phyloP scores from a whole-genome alignment of 805 yeast species.

The Cyberlindnera maclurae region DNA sequence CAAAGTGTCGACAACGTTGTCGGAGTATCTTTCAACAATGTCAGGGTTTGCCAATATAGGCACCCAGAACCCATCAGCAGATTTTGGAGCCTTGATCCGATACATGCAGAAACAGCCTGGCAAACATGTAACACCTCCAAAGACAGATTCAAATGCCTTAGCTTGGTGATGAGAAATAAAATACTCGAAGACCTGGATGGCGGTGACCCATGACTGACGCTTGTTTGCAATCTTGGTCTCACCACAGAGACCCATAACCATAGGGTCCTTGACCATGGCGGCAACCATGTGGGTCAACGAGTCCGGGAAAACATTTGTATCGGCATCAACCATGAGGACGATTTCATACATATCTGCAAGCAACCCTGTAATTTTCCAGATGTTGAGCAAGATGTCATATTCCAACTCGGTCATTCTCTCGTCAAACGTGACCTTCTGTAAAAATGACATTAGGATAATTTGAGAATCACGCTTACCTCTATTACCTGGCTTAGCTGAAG shows the following conservation, averaged over 20 bases:
- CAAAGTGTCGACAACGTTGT: conserved; percentile 74
- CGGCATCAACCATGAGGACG: conserved; percentile 91
- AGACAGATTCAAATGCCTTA: conserved; percentile 90
- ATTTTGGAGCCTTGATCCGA: conserved; percentile 85
- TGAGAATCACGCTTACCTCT: conserved; percentile 97
- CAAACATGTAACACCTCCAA: conserved; percentile 90
- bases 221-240: conserved; percentile 90
- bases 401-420: conserved; percentile 93
- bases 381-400: conserved; percentile 62
- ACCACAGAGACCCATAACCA: conserved; percentile 89
- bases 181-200: conserved; percentile 90
- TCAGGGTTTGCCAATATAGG: conserved; percentile 91
- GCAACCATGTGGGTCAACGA: conserved; percentile 86
- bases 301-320: conserved; percentile 82
- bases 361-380: conserved; percentile 80
- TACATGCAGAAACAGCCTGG: conserved; percentile 96
- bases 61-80: conserved; percentile 77
- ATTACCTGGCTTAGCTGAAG: conserved; percentile 76
- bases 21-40: conserved; percentile 85
- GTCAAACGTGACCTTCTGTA: conserved; percentile 81
- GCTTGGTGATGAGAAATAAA: conserved; percentile 92
- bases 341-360: conserved; percentile 79
- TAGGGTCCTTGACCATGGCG: conserved; percentile 80
- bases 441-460: conserved; percentile 80
- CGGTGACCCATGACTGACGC: conserved; percentile 78